Evolutionary conservation across 129 eudicot genomes (phyloP), one percentile per base, ranked within the genome.

Genomic region (Gnaphalium uliginosum): DNA sequence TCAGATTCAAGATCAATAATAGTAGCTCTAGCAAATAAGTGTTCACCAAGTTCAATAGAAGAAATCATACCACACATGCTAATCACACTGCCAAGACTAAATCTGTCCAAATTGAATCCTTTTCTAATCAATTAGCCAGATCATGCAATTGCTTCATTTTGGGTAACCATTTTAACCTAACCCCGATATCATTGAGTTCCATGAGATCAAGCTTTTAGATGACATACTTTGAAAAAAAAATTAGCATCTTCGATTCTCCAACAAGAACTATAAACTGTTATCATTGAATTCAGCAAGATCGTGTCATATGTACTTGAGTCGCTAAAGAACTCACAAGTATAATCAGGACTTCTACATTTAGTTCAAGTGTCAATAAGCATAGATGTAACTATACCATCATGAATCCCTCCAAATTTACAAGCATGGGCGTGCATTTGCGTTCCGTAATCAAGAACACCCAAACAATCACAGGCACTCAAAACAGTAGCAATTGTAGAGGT

Each of bases 111-210:
- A n/a, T 53, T 77, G n/a, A 87, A 74, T 48, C 78, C 76, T 35
- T 69, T 78, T 63, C 62, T 76, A 41, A 91, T 94, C 90, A 94
- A 82, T 68, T 83, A 77, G 65, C 73, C 62, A 81, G 91, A 94
- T 29, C 81, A 78, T 64, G 83, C 67, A 39, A 94, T 78, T 22
- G 99, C 91, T 80, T 87, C 86, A 1, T 26, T 25, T n/a, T 54
- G 97, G 86, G 82, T 74, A 87, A 57, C 99, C 90, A 43, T 91
- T 94, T 84, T 94, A 91, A 74, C 85, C 84, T 75, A 94, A 78
- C 21, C 99, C 97, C 4, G 87, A 88, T 23, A 94, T 76, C 89
- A 94, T 87, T 0, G 97, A 87, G 69, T 94, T 94, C 99, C 99
- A 94, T 7, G 97, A 89, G 32, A 91, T 87, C 78, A 91, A 78